These are phyloP conservation scores for Fusarium albidum DNA, from an alignment of 2,329 filamentous ascomycete species.

Conservation along the genomic window DNA sequence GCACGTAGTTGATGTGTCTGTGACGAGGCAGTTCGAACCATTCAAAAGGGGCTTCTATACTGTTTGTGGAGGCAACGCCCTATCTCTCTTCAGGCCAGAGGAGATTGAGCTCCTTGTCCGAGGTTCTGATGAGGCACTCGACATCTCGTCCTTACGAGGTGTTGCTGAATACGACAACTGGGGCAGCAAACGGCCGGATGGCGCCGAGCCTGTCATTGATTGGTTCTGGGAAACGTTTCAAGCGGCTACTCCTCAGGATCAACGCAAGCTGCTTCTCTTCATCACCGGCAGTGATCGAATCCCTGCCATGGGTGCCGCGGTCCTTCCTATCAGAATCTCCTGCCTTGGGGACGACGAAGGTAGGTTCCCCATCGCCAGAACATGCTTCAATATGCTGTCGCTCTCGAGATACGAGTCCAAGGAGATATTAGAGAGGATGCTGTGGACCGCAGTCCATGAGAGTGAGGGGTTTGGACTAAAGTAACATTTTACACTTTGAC, in stretches of 20 bases:
- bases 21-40: constrained; percentile 86
- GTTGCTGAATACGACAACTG: constrained; percentile 87
- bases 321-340: constrained; percentile 77
- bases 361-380: constrained; percentile 84
- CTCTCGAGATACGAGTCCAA: constrained; percentile 76
- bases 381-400: constrained; percentile 88
- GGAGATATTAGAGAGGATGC: constrained; percentile 71
- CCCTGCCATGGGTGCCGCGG: constrained; percentile 85
- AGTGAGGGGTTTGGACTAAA: constrained; percentile 94
- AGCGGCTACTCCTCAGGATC: constrained; percentile 69
- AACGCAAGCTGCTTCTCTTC: constrained; percentile 83
- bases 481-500: constrained; percentile 49
- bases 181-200: constrained; percentile 63
- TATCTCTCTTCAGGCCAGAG: constrained; percentile 87
- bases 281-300: constrained; percentile 92
- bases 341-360: constrained; percentile 78
- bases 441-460: constrained; percentile 88
- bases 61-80: constrained; percentile 86
- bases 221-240: constrained; percentile 94
- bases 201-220: constrained; percentile 70
- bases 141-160: constrained; percentile 77
- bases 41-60: constrained; percentile 96
- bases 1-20: constrained; percentile 79
- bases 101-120: constrained; percentile 90
- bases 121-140: constrained; percentile 83